Evolutionary conservation across 345 rosid species (phyloP), one percentile per base, ranked within the genome.

Genomic region (Ricinus communis): DNA sequence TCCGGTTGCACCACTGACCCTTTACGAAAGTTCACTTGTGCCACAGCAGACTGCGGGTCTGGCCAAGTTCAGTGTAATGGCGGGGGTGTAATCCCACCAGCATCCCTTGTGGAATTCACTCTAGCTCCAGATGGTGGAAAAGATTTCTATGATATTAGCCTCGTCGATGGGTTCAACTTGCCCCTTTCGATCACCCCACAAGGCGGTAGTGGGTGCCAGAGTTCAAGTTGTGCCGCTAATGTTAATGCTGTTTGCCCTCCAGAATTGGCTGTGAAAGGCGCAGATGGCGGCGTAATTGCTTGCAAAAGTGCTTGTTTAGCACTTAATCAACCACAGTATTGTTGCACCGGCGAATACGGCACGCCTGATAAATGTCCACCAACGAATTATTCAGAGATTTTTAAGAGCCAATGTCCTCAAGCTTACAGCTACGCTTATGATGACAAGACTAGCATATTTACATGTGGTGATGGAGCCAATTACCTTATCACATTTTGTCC

Each of bases 341-440:
- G 90, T 36, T 91, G 95, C 73, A 76, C 83, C 15, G 84, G 78
- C 1, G 22, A 7, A 1, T 80, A 12, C n/a, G 31, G 33, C 16
- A 3, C 82, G 18, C 75, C 88, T 2, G 41, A 61, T 0, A 83
- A 19, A 13, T 88, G 97, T 63, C 55, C 1, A 1, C 88, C 92
- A 0, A 79, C 86, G 1, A 3, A 22, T 0, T 85, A 86, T 62
- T 80, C 97, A 0, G 14, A 24, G 75, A 63, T 68, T 0, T 88
- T 91, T 71, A 85, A 88, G 79, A 16, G 3, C 1, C 77, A 60
- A 70, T 87, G 97, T 25, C 91, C 92, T 19, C 82, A 77, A 41
- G 93, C 91, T 57, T 86, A 86, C 67, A 88, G 87, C 64, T 87
- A 87, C 62, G 74, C 89, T 22, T 82, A 21, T 30, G 90, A 85